Base-by-base conservation (phyloP, 1,284 basidiomycete species). In the Hemileccinum hortonii region DNA sequence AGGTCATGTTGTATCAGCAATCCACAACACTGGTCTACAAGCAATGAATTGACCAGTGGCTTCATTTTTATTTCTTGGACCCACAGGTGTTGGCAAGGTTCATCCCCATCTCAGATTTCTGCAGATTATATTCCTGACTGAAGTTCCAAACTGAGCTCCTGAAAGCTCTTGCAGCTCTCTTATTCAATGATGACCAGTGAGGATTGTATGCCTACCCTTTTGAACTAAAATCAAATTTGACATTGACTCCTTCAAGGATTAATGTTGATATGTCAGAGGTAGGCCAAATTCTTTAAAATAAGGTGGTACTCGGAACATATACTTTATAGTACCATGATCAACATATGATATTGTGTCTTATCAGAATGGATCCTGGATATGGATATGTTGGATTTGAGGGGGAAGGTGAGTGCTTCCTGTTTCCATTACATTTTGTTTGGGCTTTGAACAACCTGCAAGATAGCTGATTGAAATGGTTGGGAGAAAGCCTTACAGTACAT, bases 371-470 rank as follows among this genome's bases (percentile, higher is more conserved):
- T 0, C 92, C 93, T 6, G 93, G 94, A 8, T 97, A 95, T 6
- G 93, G 94, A 8, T 97, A 95, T 63, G 87, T 98, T 18, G 96
- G 95, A 3, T 92, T 93, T 63, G 93, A 98, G 63, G 92, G 96
- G 71, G 92, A 90, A 10, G 93, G 88, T 69, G 58, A 49, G 67
- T 47, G 11, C 19, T 44, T 37, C 7, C 14, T 5, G 9, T 5
- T 30, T 43, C 10, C 2, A 3, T 37, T 19, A n/a, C 29, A 57
- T 56, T 50, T 21, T 22, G 11, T 49, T 10, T 11, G 15, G 32
- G 19, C 18, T 32, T 30, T 47, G 49, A 44, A 43, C 30, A 19
- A 39, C 42, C 8, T 19, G 19, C 44, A 80, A 83, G 90, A 21
- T 90, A 94, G 64, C 70, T 96, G 43, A 94, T 92, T 1, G 94